phyloP scores from a whole-genome alignment of 345 rosid genomes.

The Eutrema heterophyllum region DNA sequence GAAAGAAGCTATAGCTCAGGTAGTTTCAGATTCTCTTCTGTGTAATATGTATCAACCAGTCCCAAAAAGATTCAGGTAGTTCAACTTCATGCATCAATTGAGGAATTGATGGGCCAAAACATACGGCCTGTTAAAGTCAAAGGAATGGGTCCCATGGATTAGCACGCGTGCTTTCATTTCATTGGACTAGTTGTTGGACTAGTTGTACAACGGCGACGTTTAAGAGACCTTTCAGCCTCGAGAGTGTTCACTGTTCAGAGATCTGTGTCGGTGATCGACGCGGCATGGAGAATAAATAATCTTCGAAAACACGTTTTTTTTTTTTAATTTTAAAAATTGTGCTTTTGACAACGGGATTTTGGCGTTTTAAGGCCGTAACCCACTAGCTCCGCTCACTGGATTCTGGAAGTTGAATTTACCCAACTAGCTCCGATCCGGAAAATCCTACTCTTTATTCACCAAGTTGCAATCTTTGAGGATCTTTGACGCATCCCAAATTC shows the following conservation, averaged over 20 bases:
- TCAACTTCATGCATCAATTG: no score
- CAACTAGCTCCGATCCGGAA: slow-evolving; percentile 2
- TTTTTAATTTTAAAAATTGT: not conserved
- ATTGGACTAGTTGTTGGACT: no score
- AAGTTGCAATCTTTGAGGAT: slow-evolving; percentile 16
- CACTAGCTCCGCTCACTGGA: slow-evolving; percentile 15
- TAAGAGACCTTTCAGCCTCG: no score
- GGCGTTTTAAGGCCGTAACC: slow-evolving; percentile 12
- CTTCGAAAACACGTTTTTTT: not conserved
- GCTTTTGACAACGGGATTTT: not conserved
- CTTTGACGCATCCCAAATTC: not conserved
- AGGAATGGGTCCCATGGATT: not conserved
- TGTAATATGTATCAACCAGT: no score
- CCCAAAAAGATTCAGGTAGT: no score
- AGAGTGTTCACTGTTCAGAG: not conserved
- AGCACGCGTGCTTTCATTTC: not conserved
- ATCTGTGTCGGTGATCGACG: slow-evolving; percentile 30
- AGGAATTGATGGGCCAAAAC: no score
- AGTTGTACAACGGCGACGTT: no score
- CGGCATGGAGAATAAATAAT: not conserved
- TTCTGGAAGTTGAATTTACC: not conserved
- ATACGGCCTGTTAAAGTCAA: not conserved
- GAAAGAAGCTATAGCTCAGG: no score
- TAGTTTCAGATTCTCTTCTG: no score
- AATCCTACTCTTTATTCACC: not conserved